Base-by-base conservation (phyloP, 2,329 filamentous ascomycete species). In the Cadophora sp. region DNA sequence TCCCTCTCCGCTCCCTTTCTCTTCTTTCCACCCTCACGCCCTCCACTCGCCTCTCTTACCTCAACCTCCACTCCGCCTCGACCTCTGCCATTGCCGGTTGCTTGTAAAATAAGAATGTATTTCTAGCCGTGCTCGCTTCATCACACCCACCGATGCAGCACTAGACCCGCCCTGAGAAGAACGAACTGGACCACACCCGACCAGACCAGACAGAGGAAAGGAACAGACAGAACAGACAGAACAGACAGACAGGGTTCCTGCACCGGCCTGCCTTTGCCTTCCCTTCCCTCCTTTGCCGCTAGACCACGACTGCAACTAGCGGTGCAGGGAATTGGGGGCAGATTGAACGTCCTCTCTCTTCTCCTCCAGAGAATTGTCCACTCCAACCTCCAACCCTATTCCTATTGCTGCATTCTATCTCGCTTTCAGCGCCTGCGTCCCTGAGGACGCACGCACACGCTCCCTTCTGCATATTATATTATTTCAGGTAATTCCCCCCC, bases 371-470 rank as follows among this genome's bases (percentile, higher is more conserved):
- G 61, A 64, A 45, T 47, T 20, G 14, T 55, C 43, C 45, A 20
- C 62, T 48, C 20, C 18, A 39, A 16, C 56, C 59, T 48, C 47
- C 59, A 61, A 33, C 43, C 16, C 59, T 61, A 61, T 24, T 61
- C 27, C 43, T 51, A 61, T 39, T 61, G 59, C 30, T 51, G 43
- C 43, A 61, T 61, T 61, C 55, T 59, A 59, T 45, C 59, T 62
- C 45, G 59, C 50, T 59, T 20, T 47, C 47, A n/a, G 41, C 62
- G 61, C 45, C 53, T 59, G 47, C 58, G 45, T 64, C 56, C 63
- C 56, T 51, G 45, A 51, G 58, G 55, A 41, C 63, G 63, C 63
- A 65, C 55, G 55, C 56, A 60, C 48, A 30, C 56, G n/a, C 22
- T 60, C 55, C 22, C 55, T 59, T 53, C 47, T 51, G 55, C 43